Percentiles rank a stretch among this genome's conserved stretches.
Conservation (phyloP, 2,329 filamentous ascomycete genomes). For the Cyclaneusma minus region DNA sequence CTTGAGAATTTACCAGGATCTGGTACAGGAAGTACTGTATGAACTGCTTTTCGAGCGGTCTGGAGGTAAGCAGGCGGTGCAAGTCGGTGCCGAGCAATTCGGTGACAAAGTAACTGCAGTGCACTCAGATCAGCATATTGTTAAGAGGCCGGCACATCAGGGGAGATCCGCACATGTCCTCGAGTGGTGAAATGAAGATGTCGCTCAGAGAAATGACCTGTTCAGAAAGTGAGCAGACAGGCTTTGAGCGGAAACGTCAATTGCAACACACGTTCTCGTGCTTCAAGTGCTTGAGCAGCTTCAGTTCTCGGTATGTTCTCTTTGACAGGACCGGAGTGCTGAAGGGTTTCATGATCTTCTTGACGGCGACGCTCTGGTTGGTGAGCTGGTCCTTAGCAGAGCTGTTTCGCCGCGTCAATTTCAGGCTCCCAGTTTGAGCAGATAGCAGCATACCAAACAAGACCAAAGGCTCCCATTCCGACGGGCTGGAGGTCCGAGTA, state of each 20-base stretch:
- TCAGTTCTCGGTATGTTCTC: conserved; percentile 92
- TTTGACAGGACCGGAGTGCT: conserved; percentile 98
- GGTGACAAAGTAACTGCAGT: conserved; percentile 80
- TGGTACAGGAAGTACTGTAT: conserved; percentile 99
- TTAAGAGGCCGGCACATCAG: conserved; percentile 9
- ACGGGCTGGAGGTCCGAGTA: conserved; percentile 97
- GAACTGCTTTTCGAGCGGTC: conserved; percentile 97
- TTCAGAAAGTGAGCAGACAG: conserved; percentile 11
- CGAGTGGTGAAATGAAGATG: conserved; percentile 97
- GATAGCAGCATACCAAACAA: conserved; percentile 64
- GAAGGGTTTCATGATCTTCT: conserved; percentile 99
- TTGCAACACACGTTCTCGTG: conserved; percentile 69
- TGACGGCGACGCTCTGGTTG: conserved; percentile 89
- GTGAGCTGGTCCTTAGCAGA: conserved; percentile 97
- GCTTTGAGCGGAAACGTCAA: conserved; percentile 1
- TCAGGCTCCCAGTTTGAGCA: conserved; percentile 1
- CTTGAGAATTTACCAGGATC: conserved; percentile 58
- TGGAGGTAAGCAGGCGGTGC: conserved; percentile 84
- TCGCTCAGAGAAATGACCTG: conserved; percentile 96
- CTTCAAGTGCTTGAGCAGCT: conserved; percentile 87
- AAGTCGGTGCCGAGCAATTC: conserved; percentile 94
- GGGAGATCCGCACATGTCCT: conserved; percentile 63
- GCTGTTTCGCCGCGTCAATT: conserved; percentile 30
- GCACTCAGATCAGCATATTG: conserved; percentile 8
- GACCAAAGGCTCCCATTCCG: conserved; percentile 96